Evolutionary conservation across 1,139 yeast genomes (phyloP).

Genomic region (Zygosaccharomyces sapae): DNA sequence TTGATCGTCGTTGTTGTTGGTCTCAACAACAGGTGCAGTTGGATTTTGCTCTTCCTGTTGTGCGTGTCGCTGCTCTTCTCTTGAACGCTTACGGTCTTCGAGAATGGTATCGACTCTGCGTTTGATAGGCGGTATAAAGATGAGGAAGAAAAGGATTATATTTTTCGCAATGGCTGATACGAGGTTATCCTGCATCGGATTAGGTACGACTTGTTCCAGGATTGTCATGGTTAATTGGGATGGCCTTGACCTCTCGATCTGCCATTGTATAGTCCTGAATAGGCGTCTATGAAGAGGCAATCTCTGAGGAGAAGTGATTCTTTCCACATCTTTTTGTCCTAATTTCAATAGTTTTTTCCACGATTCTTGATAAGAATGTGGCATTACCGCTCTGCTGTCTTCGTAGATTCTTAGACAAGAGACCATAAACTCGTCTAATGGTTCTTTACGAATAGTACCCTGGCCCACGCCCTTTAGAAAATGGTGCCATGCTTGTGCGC

Average conservation of each 20-base stretch:
- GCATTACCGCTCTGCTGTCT: conserved; percentile 12
- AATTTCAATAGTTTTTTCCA: conserved; percentile 12
- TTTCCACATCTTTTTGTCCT: conserved; percentile 11
- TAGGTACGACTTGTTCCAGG: conserved; percentile 23
- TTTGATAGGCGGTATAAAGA: conserved; percentile 23
- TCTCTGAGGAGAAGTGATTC: conserved; percentile 8
- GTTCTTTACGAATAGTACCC: conserved; percentile 9
- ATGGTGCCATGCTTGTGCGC: conserved; percentile 7
- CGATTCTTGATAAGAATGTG: conserved; percentile 13
- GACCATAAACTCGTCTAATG: conserved; percentile 11
- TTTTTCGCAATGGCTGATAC: conserved; percentile 22
- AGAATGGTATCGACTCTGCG: conserved; percentile 19
- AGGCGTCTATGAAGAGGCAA: conserved; percentile 12
- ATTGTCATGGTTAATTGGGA: conserved; percentile 16
- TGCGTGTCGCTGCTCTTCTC: conserved; percentile 2
- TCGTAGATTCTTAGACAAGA: conserved; percentile 12
- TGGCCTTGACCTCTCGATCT: conserved; percentile 7
- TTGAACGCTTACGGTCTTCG: conserved; percentile 12
- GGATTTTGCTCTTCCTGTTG: conserved; percentile 6
- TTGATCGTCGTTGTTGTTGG: not conserved
- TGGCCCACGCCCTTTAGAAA: conserved; percentile 10
- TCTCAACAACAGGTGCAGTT: not conserved
- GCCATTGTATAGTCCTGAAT: conserved; percentile 5
- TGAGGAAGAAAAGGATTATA: conserved; percentile 23
- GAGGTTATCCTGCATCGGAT: conserved; percentile 23